Base-by-base conservation (phyloP, 148 eudicot species). In the Rheum nobile region DNA sequence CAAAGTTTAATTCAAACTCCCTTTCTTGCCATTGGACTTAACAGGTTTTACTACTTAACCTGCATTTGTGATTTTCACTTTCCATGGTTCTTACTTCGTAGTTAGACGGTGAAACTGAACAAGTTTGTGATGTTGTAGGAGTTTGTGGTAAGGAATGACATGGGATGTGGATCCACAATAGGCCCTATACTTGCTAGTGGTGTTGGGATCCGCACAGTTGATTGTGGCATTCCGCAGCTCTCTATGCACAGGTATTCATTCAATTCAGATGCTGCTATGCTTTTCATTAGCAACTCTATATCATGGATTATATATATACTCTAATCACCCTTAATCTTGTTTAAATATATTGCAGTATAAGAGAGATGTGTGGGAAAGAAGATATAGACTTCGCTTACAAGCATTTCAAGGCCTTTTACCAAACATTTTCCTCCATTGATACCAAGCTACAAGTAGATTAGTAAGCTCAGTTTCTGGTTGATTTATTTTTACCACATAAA, bases 111-210 rank as follows among this genome's bases (percentile, higher is more conserved):
- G 70, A 65, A 65, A 65, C 70, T 65, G 70, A 65, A 14, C 22
- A 31, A 65, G 41, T 7, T 44, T 12, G 19, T 22, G 59, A 39
- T 13, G 37, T 32, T 81, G 72, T 76, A 94, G 98, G 98, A 94
- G 67, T 94, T 94, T 83, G 98, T 87, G 83, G 98, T 91, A 80
- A 88, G 96, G 86, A 94, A 94, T 78, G 98, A 94, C 83, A 94
- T 94, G 98, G 98, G 98, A 43, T 94, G 98, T 84, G 98, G 98
- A 74, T 94, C 98, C 24, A 94, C 98, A 74, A 94, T 94, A 48
- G 98, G 98, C 63, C 98, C 98, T 61, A 94, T 94, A 80, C 91
- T 94, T 76, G 97, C 98, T 84, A 83, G 97, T 7, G 98, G 97
- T 65, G 84, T 91, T 65, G 98, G 97, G 75, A 89, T 94, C 63